phyloP scores from a whole-genome alignment of 176 grass and related monocot genomes.

The Luzula sylvatica region DNA sequence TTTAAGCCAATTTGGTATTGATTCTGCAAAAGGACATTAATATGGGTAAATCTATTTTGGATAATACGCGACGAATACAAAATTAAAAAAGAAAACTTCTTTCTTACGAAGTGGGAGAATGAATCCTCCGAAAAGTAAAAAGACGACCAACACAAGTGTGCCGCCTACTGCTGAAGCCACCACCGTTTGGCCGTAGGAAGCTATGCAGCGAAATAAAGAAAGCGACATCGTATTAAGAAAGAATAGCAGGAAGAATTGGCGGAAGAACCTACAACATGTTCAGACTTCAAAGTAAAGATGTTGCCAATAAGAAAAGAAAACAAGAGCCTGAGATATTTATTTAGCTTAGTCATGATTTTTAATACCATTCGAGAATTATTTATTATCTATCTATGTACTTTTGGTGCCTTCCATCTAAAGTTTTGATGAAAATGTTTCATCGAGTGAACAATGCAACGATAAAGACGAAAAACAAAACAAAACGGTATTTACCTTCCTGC shows the following conservation, averaged over 20 bases:
- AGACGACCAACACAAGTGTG: slow-evolving; percentile 10
- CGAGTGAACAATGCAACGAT: too few species aligned
- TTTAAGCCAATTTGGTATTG: slow-evolving; percentile 69
- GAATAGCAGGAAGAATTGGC: slow-evolving; percentile 53
- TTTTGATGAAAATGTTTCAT: too few species aligned
- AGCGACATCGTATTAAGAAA: slow-evolving; percentile 36
- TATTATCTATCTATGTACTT: too few species aligned
- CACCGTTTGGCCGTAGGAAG: slow-evolving; percentile 43
- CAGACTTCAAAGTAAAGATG: slow-evolving; percentile 1
- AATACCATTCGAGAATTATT: too few species aligned
- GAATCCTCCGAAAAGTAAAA: slow-evolving; percentile 60
- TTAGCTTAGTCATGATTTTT: background rate
- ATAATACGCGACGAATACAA: too few species aligned
- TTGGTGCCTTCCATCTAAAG: too few species aligned
- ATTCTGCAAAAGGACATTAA: slow-evolving; percentile 29
- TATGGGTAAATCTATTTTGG: background rate
- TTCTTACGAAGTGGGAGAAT: slow-evolving; percentile 57
- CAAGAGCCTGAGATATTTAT: background rate
- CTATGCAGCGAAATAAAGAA: slow-evolving; percentile 49
- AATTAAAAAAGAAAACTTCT: background rate
- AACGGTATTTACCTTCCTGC: slow-evolving; percentile 46
- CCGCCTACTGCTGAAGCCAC: slow-evolving; percentile 27
- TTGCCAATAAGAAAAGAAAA: background rate
- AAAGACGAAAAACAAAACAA: too few species aligned
- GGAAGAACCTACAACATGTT: slow-evolving; percentile 39